These are phyloP conservation scores for Hyaloscypha hepaticicola DNA, from an alignment of 495 filamentous ascomycete genomes.

Conservation along the genomic window DNA sequence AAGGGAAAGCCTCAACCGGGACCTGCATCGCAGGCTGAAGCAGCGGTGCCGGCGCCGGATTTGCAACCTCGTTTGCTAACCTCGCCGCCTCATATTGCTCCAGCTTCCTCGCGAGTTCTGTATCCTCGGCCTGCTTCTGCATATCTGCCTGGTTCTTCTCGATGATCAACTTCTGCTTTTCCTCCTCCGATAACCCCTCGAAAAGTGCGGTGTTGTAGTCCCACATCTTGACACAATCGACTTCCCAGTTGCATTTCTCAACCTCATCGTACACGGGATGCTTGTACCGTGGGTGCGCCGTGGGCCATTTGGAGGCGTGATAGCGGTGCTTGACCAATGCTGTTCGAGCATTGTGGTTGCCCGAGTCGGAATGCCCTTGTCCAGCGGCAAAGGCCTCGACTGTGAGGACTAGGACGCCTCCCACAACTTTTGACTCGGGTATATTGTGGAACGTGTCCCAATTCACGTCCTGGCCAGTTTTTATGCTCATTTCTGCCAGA, in stretches of 20 bases:
- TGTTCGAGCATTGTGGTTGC: slow-evolving; percentile 55
- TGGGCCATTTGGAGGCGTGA: slow-evolving; percentile 61
- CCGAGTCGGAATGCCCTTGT: slow-evolving; percentile 63
- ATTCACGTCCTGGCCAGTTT: slow-evolving; percentile 34
- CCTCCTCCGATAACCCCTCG: slow-evolving; percentile 43
- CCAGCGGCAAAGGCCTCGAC: slow-evolving; percentile 65
- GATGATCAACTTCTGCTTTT: slow-evolving; percentile 40
- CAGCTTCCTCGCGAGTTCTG: neutral
- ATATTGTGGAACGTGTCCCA: slow-evolving; percentile 61
- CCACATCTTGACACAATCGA: slow-evolving; percentile 57
- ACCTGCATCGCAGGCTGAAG: neutral
- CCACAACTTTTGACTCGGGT: slow-evolving; percentile 54
- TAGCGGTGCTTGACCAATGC: slow-evolving; percentile 65
- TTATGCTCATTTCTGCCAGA: slow-evolving; percentile 54
- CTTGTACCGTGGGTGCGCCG: slow-evolving; percentile 52
- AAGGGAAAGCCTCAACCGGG: neutral
- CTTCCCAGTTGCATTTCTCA: slow-evolving; percentile 63
- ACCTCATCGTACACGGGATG: slow-evolving; percentile 63
- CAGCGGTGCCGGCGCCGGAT: neutral
- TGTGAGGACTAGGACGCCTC: slow-evolving; percentile 57
- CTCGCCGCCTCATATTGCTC: neutral
- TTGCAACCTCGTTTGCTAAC: neutral
- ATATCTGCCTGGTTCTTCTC: neutral
- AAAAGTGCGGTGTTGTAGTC: slow-evolving; percentile 53
- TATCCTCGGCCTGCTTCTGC: neutral